Conservation (phyloP, 495 filamentous ascomycete species). For the Saxophila tyrrhenica region DNA sequence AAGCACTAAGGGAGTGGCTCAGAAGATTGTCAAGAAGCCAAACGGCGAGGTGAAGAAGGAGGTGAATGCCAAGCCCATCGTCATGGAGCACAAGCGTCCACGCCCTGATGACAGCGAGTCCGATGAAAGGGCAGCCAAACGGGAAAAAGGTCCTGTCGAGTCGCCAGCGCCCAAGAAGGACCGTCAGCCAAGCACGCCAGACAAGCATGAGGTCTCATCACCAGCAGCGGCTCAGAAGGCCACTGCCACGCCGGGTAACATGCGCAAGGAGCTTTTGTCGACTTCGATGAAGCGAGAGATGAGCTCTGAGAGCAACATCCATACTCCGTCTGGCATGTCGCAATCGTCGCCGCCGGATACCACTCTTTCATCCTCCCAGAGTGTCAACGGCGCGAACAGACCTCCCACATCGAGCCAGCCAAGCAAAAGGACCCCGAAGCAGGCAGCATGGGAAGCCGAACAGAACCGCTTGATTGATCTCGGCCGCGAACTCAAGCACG, state of each 20-base stretch:
- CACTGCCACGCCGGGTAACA: background rate
- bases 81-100: background rate
- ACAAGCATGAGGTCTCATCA: background rate
- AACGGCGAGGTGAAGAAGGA: background rate
- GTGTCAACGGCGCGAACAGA: background rate
- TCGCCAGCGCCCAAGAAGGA: background rate
- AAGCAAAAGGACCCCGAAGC: background rate
- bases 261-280: background rate
- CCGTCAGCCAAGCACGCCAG: background rate
- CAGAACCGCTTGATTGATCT: slow-evolving; percentile 13
- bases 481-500: slow-evolving; percentile 20
- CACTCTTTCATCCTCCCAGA: too few relatives aligned
- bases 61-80: background rate
- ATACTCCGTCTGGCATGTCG: background rate
- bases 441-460: slow-evolving; percentile 14
- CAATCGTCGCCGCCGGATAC: background rate
- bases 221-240: background rate
- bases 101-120: background rate
- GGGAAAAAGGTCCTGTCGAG: background rate
- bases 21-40: background rate
- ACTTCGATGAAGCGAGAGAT: background rate
- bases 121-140: background rate
- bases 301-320: background rate
- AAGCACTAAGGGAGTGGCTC: background rate
- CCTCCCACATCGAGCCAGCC: background rate